Evolutionary conservation across 2,329 filamentous ascomycete species (phyloP), one percentile per base, ranked within the genome.

Genomic region (Neodidymelliopsis sp.): DNA sequence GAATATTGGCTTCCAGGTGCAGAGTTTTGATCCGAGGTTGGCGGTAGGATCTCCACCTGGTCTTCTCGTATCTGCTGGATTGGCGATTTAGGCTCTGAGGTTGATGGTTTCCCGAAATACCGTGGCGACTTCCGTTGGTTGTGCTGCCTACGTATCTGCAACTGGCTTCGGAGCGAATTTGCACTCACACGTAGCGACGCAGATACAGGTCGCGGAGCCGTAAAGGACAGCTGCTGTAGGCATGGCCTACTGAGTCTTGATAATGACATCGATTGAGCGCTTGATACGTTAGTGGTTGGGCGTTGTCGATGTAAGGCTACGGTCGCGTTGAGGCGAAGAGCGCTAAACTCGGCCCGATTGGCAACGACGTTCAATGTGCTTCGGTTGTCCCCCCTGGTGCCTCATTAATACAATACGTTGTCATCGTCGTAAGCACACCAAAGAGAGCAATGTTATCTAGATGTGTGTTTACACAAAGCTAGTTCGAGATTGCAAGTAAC

Each of bases 91-190:
- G 20, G 47, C 16, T 41, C 35, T 46, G 44, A 20, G 19, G 46
- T 30, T 52, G 31, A 19, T 36, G 49, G 49, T 29, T 47, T 35
- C 30, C 48, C 33, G 15, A 38, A 36, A 28, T 24, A 33, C n/a
- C 35, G 40, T 45, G 41, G 44, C 19, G 38, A 38, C 30, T 23
- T 53, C 11, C 24, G 37, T 37, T 43, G 41, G 18, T 24, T 42
- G 45, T 46, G 43, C 33, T 53, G 49, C 24, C 49, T 43, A 34
- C 50, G 50, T 35, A 20, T 28, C 27, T 49, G 49, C 13, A 40
- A 29, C 33, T 34, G 25, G 19, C 10, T 43, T 18, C 13, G 13
- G 30, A 49, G 20, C 19, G 35, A 10, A 18, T 20, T 16, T 31
- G 49, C 29, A 35, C 42, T 31, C 27, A 23, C 45, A 23, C 31